Percentiles rank a stretch among this genome's conserved stretches.
Conservation (phyloP, 768 basidiomycete genomes). For the Mycena vitilis region DNA sequence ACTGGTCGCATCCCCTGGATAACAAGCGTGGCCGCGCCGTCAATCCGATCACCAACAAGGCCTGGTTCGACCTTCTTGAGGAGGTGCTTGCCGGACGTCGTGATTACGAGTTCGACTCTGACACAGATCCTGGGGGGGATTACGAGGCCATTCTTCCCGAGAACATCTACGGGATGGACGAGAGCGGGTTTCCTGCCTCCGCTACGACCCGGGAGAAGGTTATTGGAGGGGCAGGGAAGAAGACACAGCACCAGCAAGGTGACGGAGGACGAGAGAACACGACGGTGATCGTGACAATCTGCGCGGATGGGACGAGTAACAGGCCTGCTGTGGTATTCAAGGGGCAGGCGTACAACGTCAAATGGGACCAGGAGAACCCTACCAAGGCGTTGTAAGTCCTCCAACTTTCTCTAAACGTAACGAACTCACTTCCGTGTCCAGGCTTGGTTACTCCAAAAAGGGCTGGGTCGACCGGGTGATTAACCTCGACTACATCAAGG, state of each 20-base stretch:
- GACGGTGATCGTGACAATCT: slow-evolving; percentile 51
- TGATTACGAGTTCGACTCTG: neutral
- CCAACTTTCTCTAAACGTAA: neutral
- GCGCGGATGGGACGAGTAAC: slow-evolving; percentile 48
- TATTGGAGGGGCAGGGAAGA: slow-evolving; percentile 41
- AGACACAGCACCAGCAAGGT: slow-evolving; percentile 44
- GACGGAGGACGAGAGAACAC: slow-evolving; percentile 47
- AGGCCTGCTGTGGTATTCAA: neutral
- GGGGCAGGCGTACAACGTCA: slow-evolving; percentile 1
- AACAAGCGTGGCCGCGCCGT: slow-evolving; percentile 2
- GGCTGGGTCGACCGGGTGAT: slow-evolving; percentile 6
- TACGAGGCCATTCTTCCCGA: slow-evolving; percentile 27
- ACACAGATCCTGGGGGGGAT: neutral
- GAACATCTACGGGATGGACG: slow-evolving; percentile 48
- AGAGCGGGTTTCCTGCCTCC: slow-evolving; percentile 47
- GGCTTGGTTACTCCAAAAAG: neutral
- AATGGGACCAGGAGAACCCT: slow-evolving; percentile 10
- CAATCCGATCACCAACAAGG: slow-evolving; percentile 1
- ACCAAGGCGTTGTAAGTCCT: neutral
- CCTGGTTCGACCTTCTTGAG: neutral
- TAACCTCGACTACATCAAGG: slow-evolving; percentile 2
- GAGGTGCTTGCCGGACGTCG: neutral
- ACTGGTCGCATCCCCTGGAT: neutral
- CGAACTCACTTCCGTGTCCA: neutral
- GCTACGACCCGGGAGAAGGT: slow-evolving; percentile 41